These are phyloP conservation scores for Aaosphaeria arxii DNA, from an alignment of 2,329 filamentous ascomycete species.

Conservation along the genomic window DNA sequence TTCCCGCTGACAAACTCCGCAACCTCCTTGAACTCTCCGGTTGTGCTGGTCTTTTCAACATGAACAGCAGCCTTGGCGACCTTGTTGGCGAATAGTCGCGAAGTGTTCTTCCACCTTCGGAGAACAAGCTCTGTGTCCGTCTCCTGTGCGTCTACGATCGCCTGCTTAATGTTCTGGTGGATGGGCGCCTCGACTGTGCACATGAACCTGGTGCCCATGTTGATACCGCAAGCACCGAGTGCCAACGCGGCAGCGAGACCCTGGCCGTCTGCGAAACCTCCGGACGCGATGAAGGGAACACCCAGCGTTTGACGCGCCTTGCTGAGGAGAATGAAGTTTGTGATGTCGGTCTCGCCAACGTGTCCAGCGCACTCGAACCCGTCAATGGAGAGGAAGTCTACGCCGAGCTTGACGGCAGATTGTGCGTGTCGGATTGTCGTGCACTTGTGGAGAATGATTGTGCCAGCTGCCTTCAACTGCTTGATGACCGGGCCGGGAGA, in stretches of 20 bases:
- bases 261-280: constrained; percentile 92
- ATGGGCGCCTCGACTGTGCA: constrained; percentile 91
- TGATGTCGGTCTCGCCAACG: constrained; percentile 83
- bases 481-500: constrained; percentile 85
- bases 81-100: constrained; percentile 84
- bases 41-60: constrained; percentile 77
- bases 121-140: constrained; percentile 88
- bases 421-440: constrained; percentile 92
- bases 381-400: constrained; percentile 95
- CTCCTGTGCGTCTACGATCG: constrained; percentile 85
- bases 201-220: constrained; percentile 99
- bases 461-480: constrained; percentile 76
- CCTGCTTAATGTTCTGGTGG: constrained; percentile 88
- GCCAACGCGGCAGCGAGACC: constrained; percentile 87
- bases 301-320: constrained; percentile 78
- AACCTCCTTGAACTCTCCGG: constrained; percentile 86
- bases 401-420: constrained; percentile 87
- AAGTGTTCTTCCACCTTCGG: constrained; percentile 90
- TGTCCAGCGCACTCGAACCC: constrained; percentile 96
- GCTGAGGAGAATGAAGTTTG: constrained; percentile 84
- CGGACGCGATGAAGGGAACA: constrained; percentile 91
- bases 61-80: constrained; percentile 76
- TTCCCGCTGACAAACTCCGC: constrained; percentile 85
- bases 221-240: constrained; percentile 88
- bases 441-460: constrained; percentile 92